These are phyloP conservation scores for Ambrosia hybrid DNA, from an alignment of 140 eudicot species.

Conservation along the genomic window DNA sequence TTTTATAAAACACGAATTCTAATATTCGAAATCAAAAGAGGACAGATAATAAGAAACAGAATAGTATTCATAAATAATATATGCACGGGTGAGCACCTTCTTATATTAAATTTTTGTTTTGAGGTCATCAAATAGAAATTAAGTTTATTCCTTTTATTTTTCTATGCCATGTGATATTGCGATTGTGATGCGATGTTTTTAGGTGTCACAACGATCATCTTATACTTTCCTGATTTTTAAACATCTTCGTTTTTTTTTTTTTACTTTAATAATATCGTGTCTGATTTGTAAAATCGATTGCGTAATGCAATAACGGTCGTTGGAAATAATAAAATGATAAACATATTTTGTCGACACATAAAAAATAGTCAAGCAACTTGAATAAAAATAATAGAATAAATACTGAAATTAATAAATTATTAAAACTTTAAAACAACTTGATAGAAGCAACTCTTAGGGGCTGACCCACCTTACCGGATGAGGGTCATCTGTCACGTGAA, in stretches of 20 bases:
- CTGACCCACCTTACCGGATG: no score
- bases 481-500: no score
- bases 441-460: background rate
- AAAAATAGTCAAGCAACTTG: conserved; percentile 10
- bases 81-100: background rate
- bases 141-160: background rate
- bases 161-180: background rate
- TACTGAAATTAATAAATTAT: conserved; percentile 9
- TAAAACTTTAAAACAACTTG: background rate
- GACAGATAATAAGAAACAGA: conserved; percentile 12
- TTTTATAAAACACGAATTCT: background rate
- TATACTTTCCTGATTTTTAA: no score
- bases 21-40: conserved; percentile 11
- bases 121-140: background rate
- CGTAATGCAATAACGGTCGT: background rate
- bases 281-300: background rate
- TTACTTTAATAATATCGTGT: background rate
- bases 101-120: background rate
- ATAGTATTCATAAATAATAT: background rate
- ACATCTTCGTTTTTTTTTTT: background rate
- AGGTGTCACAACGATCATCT: background rate
- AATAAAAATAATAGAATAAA: background rate
- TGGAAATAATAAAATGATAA: background rate
- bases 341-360: background rate
- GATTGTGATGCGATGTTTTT: no score